A percentile compares a stretch with the other conserved stretches of the same genome.
Conservation (phyloP, 169 alveolate genomes). For the Cryptosporidium tyzzeri region DNA sequence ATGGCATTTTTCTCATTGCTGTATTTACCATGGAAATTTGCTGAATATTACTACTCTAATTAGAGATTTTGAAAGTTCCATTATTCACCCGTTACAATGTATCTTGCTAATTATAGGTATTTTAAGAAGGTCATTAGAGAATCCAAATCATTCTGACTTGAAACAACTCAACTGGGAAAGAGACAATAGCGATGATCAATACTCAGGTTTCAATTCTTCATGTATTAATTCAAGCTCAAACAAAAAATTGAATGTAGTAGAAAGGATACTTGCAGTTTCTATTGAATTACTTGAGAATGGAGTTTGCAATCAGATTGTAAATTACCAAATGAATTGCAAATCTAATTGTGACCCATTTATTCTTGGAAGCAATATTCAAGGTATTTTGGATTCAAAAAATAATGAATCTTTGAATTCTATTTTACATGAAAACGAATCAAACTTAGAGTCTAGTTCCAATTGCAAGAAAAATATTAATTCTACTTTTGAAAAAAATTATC, state of each 20-base stretch:
- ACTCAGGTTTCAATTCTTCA: slow-evolving; percentile 64
- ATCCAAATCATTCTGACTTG: slow-evolving; percentile 39
- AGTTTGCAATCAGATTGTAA: slow-evolving; percentile 33
- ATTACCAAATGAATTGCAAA: slow-evolving; percentile 16
- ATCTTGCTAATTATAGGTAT: slow-evolving; percentile 30
- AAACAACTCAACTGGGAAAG: slow-evolving; percentile 36
- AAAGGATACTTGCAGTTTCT: slow-evolving; percentile 63
- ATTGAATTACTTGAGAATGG: slow-evolving; percentile 58
- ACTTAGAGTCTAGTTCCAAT: not conserved
- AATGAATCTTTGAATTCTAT: not conserved
- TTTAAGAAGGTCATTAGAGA: slow-evolving; percentile 45
- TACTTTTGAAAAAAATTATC: not conserved
- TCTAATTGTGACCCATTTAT: slow-evolving; percentile 2
- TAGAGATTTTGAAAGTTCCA: not conserved
- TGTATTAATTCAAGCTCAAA: slow-evolving; percentile 8
- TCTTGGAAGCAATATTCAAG: slow-evolving; percentile 9
- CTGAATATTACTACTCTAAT: not conserved
- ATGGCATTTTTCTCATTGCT: slow-evolving; percentile 73
- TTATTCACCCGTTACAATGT: slow-evolving; percentile 54
- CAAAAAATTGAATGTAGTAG: slow-evolving; percentile 37
- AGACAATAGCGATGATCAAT: slow-evolving; percentile 17
- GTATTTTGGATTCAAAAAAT: not conserved
- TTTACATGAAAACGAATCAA: not conserved
- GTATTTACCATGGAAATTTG: slow-evolving; percentile 54
- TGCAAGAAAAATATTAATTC: not conserved